Base-by-base conservation (phyloP, 78 protist species). In the Tieghemostelium lacteum region DNA sequence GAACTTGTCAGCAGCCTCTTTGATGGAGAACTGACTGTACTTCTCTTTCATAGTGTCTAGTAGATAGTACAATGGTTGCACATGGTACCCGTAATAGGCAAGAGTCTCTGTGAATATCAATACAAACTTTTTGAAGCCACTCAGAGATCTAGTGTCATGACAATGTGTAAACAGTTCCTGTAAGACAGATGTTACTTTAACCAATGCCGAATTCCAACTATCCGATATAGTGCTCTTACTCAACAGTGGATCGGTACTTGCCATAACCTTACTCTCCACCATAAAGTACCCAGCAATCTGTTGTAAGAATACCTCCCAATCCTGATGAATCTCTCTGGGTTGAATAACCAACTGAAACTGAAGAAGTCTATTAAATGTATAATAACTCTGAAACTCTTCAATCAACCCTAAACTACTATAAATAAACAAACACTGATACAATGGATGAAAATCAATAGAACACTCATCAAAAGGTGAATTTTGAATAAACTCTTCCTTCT, bases 201-300 rank as follows among this genome's bases (percentile, higher is more conserved):
- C 91, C 78, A 83, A 58, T 5, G 91, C 91, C 0, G 58, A 67
- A 45, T 83, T 83, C 91, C 91, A 83, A 60, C 72, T 52, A 4
- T 83, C 91, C 2, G 66, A 63, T 22, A 83, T 83, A 0, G 91
- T 60, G 0, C 78, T 69, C 50, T 83, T 83, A 16, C 78, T 69
- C 14, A 83, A 63, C 22, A 67, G 57, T 29, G 91, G 91, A 26
- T 83, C 64, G 1, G 91, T 83, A 22, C 70, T 37, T n/a, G 55
- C 91, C 31, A 83, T 83, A 0, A 83, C 91, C 42, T 70, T 83
- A 31, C 78, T 69, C 66, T 83, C 91, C 0, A 83, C 72, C 91
- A 83, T 83, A 49, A 83, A 83, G 66, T 83, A 83, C 12, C 91
- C 91, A 2, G 75, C 71, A 69, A 83, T 83, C 54, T 83, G 91